These are phyloP conservation scores for Triticum turgidum DNA, from an alignment of 176 grass and related monocot genomes.

Conservation along the genomic window DNA sequence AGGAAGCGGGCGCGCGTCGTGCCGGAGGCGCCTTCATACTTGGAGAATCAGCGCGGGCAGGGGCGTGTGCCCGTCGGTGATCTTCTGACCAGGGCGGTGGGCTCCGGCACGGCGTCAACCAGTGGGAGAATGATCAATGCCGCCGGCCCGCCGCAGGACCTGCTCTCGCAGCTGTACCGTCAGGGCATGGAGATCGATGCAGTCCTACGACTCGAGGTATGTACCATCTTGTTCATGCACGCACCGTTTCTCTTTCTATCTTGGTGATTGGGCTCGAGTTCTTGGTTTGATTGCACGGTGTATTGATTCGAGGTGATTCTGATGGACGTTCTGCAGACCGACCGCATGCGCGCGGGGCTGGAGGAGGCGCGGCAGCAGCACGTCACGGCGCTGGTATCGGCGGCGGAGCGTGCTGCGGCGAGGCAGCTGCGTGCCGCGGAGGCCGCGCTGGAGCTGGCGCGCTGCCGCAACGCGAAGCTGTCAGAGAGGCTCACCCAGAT, in stretches of 20 bases:
- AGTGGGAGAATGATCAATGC: constrained; percentile 19
- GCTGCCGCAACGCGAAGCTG: constrained; percentile 47
- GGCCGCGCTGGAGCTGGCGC: constrained; percentile 38
- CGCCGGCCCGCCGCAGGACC: neutral
- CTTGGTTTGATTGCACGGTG: no score
- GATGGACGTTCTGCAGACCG: constrained; percentile 9
- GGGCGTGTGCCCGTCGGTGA: neutral
- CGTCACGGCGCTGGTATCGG: constrained; percentile 14
- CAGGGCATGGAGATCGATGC: constrained; percentile 44
- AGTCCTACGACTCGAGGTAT: constrained; percentile 48
- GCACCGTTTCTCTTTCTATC: no score
- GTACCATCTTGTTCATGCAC: no score
- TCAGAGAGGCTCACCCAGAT: constrained; percentile 40
- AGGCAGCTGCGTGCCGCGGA: constrained; percentile 25
- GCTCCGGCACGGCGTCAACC: constrained; percentile 33
- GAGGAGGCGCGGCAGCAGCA: constrained; percentile 38
- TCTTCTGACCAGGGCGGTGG: neutral
- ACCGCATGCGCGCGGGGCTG: constrained; percentile 35
- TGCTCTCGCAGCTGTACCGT: constrained; percentile 26
- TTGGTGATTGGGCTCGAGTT: no score
- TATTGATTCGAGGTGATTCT: no score
- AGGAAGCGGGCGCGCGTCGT: constrained; percentile 37
- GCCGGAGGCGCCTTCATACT: neutral
- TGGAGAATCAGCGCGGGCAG: neutral
- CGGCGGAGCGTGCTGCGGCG: neutral